Evolutionary conservation across 2,329 filamentous ascomycete species (phyloP).

Genomic region (Didymella pinodella): DNA sequence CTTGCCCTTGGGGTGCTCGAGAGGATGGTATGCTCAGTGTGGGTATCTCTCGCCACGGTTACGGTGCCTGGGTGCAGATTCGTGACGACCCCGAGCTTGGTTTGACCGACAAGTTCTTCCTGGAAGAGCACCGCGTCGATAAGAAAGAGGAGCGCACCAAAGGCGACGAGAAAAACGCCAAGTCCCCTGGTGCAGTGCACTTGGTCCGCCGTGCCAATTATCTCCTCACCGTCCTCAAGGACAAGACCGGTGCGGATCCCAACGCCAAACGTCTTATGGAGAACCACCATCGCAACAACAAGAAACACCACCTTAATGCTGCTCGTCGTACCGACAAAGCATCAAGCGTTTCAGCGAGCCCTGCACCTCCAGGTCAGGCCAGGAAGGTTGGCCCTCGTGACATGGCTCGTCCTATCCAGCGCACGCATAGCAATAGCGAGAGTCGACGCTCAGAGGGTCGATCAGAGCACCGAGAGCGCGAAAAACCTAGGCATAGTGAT

Average conservation of each 20-base stretch:
- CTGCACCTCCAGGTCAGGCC: conserved; percentile 62
- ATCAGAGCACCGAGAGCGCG: conserved; percentile 43
- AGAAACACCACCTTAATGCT: conserved; percentile 70
- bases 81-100: conserved; percentile 88
- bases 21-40: conserved; percentile 98
- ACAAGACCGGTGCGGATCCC: conserved; percentile 77
- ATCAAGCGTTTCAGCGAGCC: conserved; percentile 73
- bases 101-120: conserved; percentile 88
- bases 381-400: conserved; percentile 47
- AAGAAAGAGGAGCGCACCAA: conserved; percentile 93
- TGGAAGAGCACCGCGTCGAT: conserved; percentile 97
- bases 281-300: conserved; percentile 94
- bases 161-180: conserved; percentile 73
- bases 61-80: conserved; percentile 94
- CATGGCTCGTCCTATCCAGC: conserved; percentile 48
- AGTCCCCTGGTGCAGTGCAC: conserved; percentile 96
- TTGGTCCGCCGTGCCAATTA: conserved; percentile 95
- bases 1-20: conserved; percentile 87
- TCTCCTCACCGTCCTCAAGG: conserved; percentile 90
- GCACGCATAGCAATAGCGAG: conserved; percentile 49
- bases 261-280: conserved; percentile 81
- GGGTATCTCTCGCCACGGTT: conserved; percentile 91
- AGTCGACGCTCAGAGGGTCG: conserved; percentile 45
- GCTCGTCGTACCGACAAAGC: conserved; percentile 65
- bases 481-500: conserved; percentile 48